Evolutionary conservation across 345 rosid species (phyloP).

Genomic region (Arabidopsis arenosa): DNA sequence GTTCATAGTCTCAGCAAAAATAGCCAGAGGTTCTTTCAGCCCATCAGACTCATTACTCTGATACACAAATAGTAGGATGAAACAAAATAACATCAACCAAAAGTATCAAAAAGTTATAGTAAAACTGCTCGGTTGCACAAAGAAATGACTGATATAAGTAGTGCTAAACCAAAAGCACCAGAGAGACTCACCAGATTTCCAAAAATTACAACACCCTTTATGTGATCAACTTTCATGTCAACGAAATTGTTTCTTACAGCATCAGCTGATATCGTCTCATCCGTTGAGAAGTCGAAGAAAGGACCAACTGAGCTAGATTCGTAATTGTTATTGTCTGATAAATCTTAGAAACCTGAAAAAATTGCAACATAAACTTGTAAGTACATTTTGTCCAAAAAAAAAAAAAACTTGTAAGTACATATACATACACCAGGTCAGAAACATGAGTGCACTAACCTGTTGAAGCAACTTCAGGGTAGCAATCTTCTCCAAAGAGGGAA

Average conservation of each 20-base stretch:
- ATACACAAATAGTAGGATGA: conserved; percentile 6
- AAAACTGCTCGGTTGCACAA: neutral
- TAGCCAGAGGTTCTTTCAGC: conserved; percentile 64
- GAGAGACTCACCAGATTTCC: conserved; percentile 60
- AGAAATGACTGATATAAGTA: neutral
- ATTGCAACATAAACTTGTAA: neutral
- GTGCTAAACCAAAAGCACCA: neutral
- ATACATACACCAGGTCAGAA: neutral
- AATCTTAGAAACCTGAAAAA: conserved; percentile 76
- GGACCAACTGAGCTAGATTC: conserved; percentile 74
- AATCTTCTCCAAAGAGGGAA: conserved; percentile 82
- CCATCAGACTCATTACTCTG: conserved; percentile 89
- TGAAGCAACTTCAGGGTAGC: conserved; percentile 83
- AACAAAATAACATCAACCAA: neutral
- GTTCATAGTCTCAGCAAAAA: conserved; percentile 72
- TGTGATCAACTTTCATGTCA: conserved; percentile 85
- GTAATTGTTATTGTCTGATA: conserved; percentile 79
- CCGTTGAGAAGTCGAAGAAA: conserved; percentile 71
- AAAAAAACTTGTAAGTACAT: conserved; percentile 6
- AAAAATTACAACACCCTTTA: conserved; percentile 71
- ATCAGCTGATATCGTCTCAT: conserved; percentile 88
- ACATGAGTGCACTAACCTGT: conserved; percentile 55
- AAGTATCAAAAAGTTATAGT: neutral
- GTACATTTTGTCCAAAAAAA: no score
- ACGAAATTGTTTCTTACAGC: conserved; percentile 78